These are phyloP conservation scores for Apiotrichum mycotoxinovorans DNA, from an alignment of 1,284 basidiomycete genomes.

Conservation along the genomic window DNA sequence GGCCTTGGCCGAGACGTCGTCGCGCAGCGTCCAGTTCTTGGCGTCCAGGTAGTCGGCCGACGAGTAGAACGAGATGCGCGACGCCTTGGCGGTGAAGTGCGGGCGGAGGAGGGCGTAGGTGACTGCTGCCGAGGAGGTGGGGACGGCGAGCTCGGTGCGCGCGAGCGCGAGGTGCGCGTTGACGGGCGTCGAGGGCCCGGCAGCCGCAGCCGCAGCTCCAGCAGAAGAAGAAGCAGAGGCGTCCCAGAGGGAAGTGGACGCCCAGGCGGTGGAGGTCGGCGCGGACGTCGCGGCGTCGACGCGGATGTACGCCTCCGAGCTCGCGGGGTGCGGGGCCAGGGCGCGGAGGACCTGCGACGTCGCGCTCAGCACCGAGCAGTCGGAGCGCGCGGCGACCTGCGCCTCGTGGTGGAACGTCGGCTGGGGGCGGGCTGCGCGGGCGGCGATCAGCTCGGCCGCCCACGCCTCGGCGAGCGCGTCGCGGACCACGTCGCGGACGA, in stretches of 20 bases:
- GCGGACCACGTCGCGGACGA: constrained; percentile 42
- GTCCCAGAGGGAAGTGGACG: constrained; percentile 16
- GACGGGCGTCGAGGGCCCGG: constrained; percentile 22
- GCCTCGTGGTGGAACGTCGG: constrained; percentile 35
- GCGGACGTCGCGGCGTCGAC: constrained; percentile 23
- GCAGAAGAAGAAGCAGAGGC: too few relatives aligned
- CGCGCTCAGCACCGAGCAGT: constrained; percentile 37
- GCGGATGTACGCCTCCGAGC: constrained; percentile 21
- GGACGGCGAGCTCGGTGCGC: constrained; percentile 23
- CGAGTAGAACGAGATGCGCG: constrained; percentile 41
- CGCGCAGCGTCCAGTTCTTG: constrained; percentile 33
- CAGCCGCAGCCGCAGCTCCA: too few relatives aligned
- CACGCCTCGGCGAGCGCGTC: constrained; percentile 36
- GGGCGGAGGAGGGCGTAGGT: constrained; percentile 43
- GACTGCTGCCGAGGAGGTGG: constrained; percentile 30
- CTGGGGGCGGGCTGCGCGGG: background rate
- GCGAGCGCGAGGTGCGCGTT: constrained; percentile 38
- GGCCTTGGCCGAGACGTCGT: constrained; percentile 4
- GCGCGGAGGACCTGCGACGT: constrained; percentile 27
- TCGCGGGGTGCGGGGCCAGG: constrained; percentile 11
- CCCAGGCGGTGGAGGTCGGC: constrained; percentile 13
- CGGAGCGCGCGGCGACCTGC: constrained; percentile 34
- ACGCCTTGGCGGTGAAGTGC: constrained; percentile 31
- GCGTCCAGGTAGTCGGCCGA: constrained; percentile 31
- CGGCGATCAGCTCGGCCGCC: constrained; percentile 25